phyloP scores from a whole-genome alignment of 2,329 filamentous ascomycete genomes.

The Fusarium mexicanum region DNA sequence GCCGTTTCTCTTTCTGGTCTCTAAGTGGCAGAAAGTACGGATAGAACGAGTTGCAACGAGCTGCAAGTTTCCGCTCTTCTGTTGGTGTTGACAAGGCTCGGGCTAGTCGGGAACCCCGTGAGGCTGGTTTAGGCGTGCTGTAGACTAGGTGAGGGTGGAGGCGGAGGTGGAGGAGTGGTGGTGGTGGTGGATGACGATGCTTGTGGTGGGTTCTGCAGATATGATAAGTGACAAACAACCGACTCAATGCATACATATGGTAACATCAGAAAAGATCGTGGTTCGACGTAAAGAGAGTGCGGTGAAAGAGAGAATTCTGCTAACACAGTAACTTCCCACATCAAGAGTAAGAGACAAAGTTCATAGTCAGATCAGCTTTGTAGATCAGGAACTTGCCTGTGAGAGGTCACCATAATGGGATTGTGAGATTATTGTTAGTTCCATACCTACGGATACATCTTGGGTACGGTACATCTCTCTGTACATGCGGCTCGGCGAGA shows the following conservation, averaged over 20 bases:
- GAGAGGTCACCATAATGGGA: not conserved
- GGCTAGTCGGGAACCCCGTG: conserved; percentile 30
- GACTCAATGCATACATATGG: not conserved
- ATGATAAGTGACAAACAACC: conserved; percentile 11
- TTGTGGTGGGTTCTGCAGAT: conserved; percentile 10
- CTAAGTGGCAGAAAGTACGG: not conserved
- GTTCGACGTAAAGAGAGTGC: conserved; percentile 1
- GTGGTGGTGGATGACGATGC: conserved; percentile 21
- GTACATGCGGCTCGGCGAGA: conserved; percentile 24
- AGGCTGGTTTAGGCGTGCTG: conserved; percentile 24
- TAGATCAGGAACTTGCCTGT: conserved; percentile 7
- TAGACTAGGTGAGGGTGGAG: conserved; percentile 5
- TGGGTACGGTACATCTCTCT: not conserved
- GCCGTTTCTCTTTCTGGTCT: not conserved
- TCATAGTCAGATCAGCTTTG: not conserved
- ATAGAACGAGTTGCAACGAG: conserved; percentile 8
- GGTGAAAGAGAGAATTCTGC: not conserved
- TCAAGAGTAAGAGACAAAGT: not conserved
- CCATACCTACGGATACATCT: not conserved
- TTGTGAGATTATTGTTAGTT: not conserved
- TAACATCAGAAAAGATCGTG: conserved; percentile 4
- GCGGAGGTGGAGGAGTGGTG: not conserved
- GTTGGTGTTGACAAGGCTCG: conserved; percentile 25
- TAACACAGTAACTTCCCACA: not conserved
- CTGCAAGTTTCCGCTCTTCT: conserved; percentile 18